phyloP scores from a whole-genome alignment of 192 early-diverging fungal species.

The Thamnidium elegans region DNA sequence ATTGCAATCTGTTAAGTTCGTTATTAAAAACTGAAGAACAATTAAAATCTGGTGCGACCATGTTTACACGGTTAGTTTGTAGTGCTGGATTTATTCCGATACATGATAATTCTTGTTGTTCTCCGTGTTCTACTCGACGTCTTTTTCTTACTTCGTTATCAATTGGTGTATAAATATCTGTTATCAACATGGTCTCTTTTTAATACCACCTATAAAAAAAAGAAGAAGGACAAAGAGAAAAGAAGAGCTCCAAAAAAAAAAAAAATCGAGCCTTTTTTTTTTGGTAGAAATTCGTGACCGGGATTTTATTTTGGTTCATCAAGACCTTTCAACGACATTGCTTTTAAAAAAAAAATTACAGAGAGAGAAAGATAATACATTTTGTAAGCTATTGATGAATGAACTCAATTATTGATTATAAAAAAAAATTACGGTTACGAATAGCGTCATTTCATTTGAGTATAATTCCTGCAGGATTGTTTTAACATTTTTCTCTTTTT shows the following conservation, averaged over 20 bases:
- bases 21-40: constrained; percentile 10
- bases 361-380: too few relatives aligned
- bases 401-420: too few relatives aligned
- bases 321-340: too few relatives aligned
- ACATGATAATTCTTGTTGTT: neutral
- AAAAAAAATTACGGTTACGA: too few relatives aligned
- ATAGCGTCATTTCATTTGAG: neutral
- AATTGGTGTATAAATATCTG: neutral
- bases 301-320: too few relatives aligned
- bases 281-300: too few relatives aligned
- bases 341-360: too few relatives aligned
- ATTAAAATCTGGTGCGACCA: constrained; percentile 21
- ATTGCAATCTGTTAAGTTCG: constrained; percentile 9
- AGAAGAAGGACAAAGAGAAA: constrained; percentile 6
- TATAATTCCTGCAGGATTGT: neutral
- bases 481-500: constrained; percentile 13
- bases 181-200: neutral
- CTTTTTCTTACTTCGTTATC: constrained; percentile 4
- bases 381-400: too few relatives aligned
- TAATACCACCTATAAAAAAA: neutral
- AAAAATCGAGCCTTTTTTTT: constrained; percentile 1
- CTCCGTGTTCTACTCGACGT: constrained; percentile 7
- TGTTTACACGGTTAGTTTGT: constrained; percentile 2
- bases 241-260: neutral
- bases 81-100: constrained; percentile 11